Base-by-base conservation (phyloP, 192 early-diverging fungal species). In the Mortierella alpina region DNA sequence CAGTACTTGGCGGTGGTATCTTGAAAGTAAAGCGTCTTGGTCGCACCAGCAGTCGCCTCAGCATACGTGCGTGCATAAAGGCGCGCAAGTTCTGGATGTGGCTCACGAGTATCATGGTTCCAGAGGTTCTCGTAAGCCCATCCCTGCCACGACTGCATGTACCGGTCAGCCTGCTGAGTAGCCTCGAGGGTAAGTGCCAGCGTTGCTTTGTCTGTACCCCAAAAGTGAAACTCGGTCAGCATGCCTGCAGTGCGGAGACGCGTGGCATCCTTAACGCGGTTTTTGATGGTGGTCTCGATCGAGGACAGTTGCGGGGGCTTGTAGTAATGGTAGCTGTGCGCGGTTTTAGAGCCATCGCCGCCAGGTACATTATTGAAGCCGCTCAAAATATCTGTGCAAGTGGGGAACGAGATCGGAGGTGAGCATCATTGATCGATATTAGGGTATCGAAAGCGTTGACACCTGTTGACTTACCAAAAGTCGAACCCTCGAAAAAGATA, bases 121-220 rank as follows among this genome's bases (percentile, higher is more conserved):
- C 83, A 86, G 2, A 87, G 53, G 56, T 85, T 82, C 58, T 90
- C 86, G 50, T 90, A 90, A 2, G 87, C 72, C 87, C 87, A 90
- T 7, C 87, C 89, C 57, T 82, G 81, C 89, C 89, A 90, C 23
- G 83, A 84, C 44, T 84, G 76, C 70, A 85, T 75, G 63, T 87
- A 85, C 14, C 58, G 42, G 51, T 88, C 89, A 8, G 84, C 84
- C 40, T 83, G 73, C 10, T 80, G 65, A 4, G 84, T 75, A 2
- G 86, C 80, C 48, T 66, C 51, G 11, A 72, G 81, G 45, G 87
- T 85, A 10, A 71, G 50, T 4, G 73, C 51, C 18, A 86, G 52
- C 14, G 83, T 70, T 10, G 65, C 80, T 0, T 68, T 56, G 7
- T 66, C 67, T 3, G 69, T 72, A 52, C 64, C 79, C 86, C 87